Conservation (phyloP, 495 filamentous ascomycete species). For the Penicillium macrosclerotiorum region DNA sequence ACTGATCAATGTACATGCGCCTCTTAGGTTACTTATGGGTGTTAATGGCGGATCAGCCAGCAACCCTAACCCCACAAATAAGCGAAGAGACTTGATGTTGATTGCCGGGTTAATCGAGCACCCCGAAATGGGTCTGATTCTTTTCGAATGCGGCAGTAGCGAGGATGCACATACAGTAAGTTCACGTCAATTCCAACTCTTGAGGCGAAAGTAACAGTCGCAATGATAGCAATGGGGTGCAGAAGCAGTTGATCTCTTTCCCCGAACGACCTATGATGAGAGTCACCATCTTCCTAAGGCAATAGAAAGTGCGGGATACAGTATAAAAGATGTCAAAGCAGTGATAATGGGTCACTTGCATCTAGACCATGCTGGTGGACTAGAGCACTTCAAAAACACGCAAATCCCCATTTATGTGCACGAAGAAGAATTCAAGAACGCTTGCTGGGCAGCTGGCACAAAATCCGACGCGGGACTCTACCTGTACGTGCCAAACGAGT, state of each 20-base stretch:
- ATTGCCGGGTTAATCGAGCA: slow-evolving; percentile 49
- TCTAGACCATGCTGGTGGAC: slow-evolving; percentile 53
- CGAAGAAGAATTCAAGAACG: slow-evolving; percentile 49
- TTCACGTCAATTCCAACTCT: not conserved
- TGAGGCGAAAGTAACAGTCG: too few species aligned
- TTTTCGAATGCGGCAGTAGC: slow-evolving; percentile 52
- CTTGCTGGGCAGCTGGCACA: slow-evolving; percentile 46
- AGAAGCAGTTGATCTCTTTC: slow-evolving; percentile 43
- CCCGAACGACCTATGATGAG: slow-evolving; percentile 40
- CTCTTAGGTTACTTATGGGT: slow-evolving; percentile 23
- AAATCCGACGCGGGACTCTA: slow-evolving; percentile 46
- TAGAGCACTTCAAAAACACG: slow-evolving; percentile 48
- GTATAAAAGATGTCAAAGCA: slow-evolving; percentile 52
- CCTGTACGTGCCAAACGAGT: too few species aligned
- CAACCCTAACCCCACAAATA: slow-evolving; percentile 28
- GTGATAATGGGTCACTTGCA: slow-evolving; percentile 55
- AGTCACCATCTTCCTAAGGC: slow-evolving; percentile 43
- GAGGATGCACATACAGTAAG: slow-evolving; percentile 40
- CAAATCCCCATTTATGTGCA: slow-evolving; percentile 54
- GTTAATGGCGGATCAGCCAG: slow-evolving; percentile 25
- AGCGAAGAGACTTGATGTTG: slow-evolving; percentile 42
- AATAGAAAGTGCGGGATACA: slow-evolving; percentile 45
- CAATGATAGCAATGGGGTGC: slow-evolving; percentile 40
- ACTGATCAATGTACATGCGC: too few species aligned
- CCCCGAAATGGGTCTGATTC: slow-evolving; percentile 47